phyloP scores from a whole-genome alignment of 1,284 basidiomycete genomes.

The Earliella scabrosa region DNA sequence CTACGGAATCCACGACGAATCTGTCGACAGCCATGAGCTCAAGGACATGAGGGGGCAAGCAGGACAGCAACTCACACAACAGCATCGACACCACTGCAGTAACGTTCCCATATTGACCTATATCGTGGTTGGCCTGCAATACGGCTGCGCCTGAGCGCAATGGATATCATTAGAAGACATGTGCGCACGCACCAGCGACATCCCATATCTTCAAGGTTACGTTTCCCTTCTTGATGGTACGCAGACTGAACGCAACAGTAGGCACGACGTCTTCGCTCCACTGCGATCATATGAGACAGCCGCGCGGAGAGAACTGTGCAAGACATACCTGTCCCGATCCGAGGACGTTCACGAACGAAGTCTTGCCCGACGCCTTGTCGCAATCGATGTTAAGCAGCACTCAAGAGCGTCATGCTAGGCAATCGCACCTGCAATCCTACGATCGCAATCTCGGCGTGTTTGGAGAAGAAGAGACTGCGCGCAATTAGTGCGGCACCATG shows the following conservation, averaged over 20 bases:
- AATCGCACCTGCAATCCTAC: slow-evolving; percentile 85
- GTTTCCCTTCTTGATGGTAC: slow-evolving; percentile 86
- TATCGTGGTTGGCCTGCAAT: slow-evolving; percentile 88
- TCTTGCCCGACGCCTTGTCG: slow-evolving; percentile 87
- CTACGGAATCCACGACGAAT: slow-evolving; percentile 90
- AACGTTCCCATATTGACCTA: slow-evolving; percentile 93
- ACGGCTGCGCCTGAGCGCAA: slow-evolving; percentile 1
- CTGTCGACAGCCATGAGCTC: slow-evolving; percentile 46
- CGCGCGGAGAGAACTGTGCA: background rate
- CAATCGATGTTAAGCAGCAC: background rate
- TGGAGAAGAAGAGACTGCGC: slow-evolving; percentile 82
- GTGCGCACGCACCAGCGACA: slow-evolving; percentile 77
- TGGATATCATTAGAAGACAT: background rate
- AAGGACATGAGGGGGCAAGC: background rate
- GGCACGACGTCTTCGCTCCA: slow-evolving; percentile 95
- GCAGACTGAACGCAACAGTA: slow-evolving; percentile 91
- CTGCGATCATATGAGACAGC: slow-evolving; percentile 37
- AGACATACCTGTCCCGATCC: slow-evolving; percentile 77
- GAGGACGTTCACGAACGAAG: slow-evolving; percentile 91
- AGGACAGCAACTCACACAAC: slow-evolving; percentile 73
- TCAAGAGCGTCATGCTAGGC: background rate
- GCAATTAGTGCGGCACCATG: slow-evolving; percentile 1
- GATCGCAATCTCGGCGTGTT: slow-evolving; percentile 90
- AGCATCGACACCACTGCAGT: slow-evolving; percentile 93
- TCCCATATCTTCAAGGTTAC: slow-evolving; percentile 96